Evolutionary conservation across 306 rosid genomes (phyloP).

Genomic region (Quercus rubra): DNA sequence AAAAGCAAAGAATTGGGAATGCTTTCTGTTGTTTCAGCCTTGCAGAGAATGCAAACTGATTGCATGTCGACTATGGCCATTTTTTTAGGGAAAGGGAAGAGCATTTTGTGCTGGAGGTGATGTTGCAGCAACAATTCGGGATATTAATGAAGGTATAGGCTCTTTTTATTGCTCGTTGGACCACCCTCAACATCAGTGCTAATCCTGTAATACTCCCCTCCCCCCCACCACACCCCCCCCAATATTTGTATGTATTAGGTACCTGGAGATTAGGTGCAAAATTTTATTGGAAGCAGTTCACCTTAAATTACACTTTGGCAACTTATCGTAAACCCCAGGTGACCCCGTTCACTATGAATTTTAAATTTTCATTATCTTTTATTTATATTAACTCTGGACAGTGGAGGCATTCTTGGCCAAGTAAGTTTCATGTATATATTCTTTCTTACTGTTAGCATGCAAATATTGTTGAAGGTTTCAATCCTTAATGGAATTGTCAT

Average conservation of each 20-base stretch:
- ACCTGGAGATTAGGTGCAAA: constrained; percentile 66
- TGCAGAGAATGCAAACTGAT: constrained; percentile 11
- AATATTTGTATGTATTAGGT: constrained; percentile 42
- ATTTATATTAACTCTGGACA: not conserved
- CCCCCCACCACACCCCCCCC: not conserved
- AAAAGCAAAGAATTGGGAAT: not conserved
- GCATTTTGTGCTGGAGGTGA: constrained; percentile 99
- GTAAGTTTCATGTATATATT: not conserved
- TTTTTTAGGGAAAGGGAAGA: constrained; percentile 80
- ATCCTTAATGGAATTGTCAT: constrained; percentile 87
- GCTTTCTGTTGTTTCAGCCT: not conserved
- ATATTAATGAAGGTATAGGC: constrained; percentile 37
- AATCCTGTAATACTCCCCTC: not conserved
- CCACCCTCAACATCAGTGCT: not conserved
- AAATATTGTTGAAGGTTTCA: constrained; percentile 65
- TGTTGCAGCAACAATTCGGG: constrained; percentile 60
- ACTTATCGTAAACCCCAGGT: constrained; percentile 91
- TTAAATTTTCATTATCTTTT: not conserved
- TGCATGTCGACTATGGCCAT: constrained; percentile 5
- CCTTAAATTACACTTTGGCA: constrained; percentile 78
- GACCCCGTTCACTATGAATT: constrained; percentile 7
- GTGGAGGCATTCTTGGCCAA: not conserved
- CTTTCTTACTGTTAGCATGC: constrained; percentile 18
- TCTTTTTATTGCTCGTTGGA: constrained; percentile 12
- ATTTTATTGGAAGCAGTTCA: constrained; percentile 51